These are phyloP conservation scores for Penicillium sp. DNA, from an alignment of 2,329 filamentous ascomycete species.

Conservation along the genomic window DNA sequence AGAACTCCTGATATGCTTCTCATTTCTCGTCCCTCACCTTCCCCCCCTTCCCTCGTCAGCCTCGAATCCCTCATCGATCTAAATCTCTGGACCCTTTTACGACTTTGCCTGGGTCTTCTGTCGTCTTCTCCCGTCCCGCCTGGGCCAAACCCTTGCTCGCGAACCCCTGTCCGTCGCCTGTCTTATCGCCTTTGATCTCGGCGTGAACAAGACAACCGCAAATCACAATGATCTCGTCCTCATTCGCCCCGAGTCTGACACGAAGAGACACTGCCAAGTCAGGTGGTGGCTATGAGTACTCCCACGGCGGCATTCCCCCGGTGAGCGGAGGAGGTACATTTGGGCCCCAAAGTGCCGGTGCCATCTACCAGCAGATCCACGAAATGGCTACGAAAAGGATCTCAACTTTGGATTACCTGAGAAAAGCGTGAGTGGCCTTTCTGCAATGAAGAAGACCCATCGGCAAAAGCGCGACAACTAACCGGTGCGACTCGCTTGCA, in stretches of 20 bases:
- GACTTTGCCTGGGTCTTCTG: not conserved
- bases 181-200: not conserved
- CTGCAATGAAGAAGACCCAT: not conserved
- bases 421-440: conserved; percentile 70
- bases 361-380: conserved; percentile 68
- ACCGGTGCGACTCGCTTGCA: conserved; percentile 37
- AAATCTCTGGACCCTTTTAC: not conserved
- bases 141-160: not conserved
- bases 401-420: conserved; percentile 86
- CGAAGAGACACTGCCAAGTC: conserved; percentile 38
- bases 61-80: not conserved
- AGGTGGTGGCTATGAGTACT: conserved; percentile 26
- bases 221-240: conserved; percentile 33
- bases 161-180: not conserved
- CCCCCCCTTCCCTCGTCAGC: not conserved
- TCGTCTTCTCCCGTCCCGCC: not conserved
- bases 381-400: conserved; percentile 90
- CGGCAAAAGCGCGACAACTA: not conserved
- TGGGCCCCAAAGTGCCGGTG: conserved; percentile 52
- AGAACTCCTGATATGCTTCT: conserved; percentile 9
- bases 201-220: not conserved
- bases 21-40: not conserved
- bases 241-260: conserved; percentile 33
- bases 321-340: conserved; percentile 33
- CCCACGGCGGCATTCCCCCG: conserved; percentile 28